Base-by-base conservation (phyloP, 805 yeast genomes). In the Nakazawaea populi region DNA sequence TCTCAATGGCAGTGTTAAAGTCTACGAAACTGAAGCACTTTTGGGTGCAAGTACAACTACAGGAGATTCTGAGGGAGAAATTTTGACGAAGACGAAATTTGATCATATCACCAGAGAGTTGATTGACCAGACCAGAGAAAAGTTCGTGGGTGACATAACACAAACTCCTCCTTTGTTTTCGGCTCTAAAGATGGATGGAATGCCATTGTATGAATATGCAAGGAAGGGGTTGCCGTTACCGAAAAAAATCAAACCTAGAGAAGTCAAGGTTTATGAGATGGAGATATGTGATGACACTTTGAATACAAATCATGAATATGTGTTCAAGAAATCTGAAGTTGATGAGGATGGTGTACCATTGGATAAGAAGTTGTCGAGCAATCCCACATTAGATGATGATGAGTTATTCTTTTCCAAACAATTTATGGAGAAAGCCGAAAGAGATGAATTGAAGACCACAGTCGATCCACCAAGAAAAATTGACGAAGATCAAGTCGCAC, bases 111-210 rank as follows among this genome's bases (percentile, higher is more conserved):
- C 81, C 0, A 66, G 69, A 55, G 84, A 79, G 2, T 63, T 74
- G 43, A 66, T 91, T 10, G 68, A 68, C 10, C 61, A 67, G 2
- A 72, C 83, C 0, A 77, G 80, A 28, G 70, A 69, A 5, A 83
- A 83, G 66, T 90, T 94, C 61, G 70, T 81, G n/a, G 99, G 98
- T 0, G 76, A 81, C 12, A 70, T 91, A 48, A 76, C 76, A 58
- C 99, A 94, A 67, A 85, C 95, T 0, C 99, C 99, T 10, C 99
- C 99, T 0, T 85, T 94, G 11, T 94, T 81, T 66, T 88, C 97
- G 14, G 99, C 99, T 0, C 71, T 95, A 52, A 92, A 92, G 63
- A 86, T 95, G 83, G 84, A 89, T 62, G 99, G 99, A 14, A 89
- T 84, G 68, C 95, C 96, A 4, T 70, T 95, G 45, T 90, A 95